Base-by-base conservation (phyloP, 1,284 basidiomycete genomes). In the Cystobasidium sp. region DNA sequence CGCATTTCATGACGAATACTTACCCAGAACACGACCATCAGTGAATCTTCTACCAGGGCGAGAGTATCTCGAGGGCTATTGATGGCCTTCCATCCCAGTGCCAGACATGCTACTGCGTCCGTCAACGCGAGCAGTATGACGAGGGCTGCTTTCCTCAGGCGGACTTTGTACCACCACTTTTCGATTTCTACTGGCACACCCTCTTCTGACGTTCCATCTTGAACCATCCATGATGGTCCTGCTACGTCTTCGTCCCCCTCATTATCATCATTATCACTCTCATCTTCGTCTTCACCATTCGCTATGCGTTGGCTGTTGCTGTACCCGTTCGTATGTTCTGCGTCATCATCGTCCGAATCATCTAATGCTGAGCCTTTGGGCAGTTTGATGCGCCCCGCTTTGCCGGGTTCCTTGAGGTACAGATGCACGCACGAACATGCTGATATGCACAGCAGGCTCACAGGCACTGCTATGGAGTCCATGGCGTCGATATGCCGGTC, bases 81-180 rank as follows among this genome's bases (percentile, higher is more conserved):
- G 0, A 61, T 65, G 37, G 44, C 74, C 59, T 76, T 68, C 76
- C 76, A 75, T 20, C 64, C 87, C 5, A 90, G 82, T 20, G 82
- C 83, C 16, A 87, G 80, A 3, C 87, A 82, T 75, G 89, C 86
- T 6, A 90, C 78, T 14, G 84, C 83, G 16, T 88, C 78, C 8
- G 88, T 82, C 5, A 82, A 79, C 0, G 83, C 83, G 18, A 88
- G 81, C 2, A 88, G 69, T 0, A 86, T 61, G 0, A 85, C 80
- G 14, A 89, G 80, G 6, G 86, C 62, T 4, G 87, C 47, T 81
- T 91, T 92, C 12, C 49, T 14, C 5, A 39, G 31, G 77, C 86
- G 82, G 77, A 87, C 63, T 43, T 59, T 65, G 51, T 64, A 56
- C 70, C 70, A 73, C 70, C 80, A 69, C 85, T 84, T 81, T 86